Base-by-base conservation (phyloP, 441 rosid genomes). In the Pelargonium citronellum region DNA sequence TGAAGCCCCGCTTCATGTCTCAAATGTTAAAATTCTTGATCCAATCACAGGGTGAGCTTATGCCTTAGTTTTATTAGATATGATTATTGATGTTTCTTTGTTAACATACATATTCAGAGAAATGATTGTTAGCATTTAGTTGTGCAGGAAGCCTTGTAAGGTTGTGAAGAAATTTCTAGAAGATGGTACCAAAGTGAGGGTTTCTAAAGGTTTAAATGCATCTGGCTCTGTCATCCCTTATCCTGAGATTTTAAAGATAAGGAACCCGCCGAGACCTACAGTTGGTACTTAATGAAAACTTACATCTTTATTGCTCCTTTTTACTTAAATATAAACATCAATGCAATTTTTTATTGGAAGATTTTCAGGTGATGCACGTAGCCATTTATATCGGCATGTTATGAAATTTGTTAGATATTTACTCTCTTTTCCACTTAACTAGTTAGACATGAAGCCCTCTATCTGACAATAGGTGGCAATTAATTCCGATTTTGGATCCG, bases 171-270 rank as follows among this genome's bases (percentile, higher is more conserved):
- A 71, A 79, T 94, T 89, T 75, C 82, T 91, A 61, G 99, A 90
- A 80, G 97, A 94, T 81, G 99, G 99, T 74, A 91, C 96, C 22
- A 91, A 94, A 81, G 97, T 94, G 49, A 87, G 97, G 88, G 89
- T 90, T 27, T 82, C 96, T 7, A 89, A 94, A 86, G 97, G 97
- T 63, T 71, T 58, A 71, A 92, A 91, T 71, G 80, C 99, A 77
- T 90, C 96, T 63, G 95, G 90, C 47, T 83, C 95, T 30, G 87
- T 91, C 70, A 86, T 94, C 77, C 95, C 99, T 72, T 94, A 92
- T 19, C 99, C 97, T 39, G 97, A 94, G 83, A 91, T 94, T 64
- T 79, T 91, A 46, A 91, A 87, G 88, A 87, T 89, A 62, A 83
- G 97, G 76, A 75, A 87, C 47, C 87, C 99, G 6, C 94, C 94